phyloP scores from a whole-genome alignment of 495 filamentous ascomycete genomes.

The Apiosordaria backusii region DNA sequence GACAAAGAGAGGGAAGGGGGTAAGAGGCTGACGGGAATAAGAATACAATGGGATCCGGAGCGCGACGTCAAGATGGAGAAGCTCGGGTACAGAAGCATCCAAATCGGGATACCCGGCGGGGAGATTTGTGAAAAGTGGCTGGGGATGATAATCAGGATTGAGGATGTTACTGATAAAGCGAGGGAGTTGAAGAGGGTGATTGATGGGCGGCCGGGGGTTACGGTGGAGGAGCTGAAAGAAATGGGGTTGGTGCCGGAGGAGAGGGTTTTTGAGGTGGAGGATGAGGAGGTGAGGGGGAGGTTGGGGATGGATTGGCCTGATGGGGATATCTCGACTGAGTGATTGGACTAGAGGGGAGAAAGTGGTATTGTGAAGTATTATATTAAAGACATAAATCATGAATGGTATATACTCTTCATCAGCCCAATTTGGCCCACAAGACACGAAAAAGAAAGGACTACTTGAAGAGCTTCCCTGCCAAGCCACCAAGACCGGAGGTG shows the following conservation, averaged over 20 bases:
- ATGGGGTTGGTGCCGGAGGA: slow-evolving; percentile 45
- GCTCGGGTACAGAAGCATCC: slow-evolving; percentile 53
- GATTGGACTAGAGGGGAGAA: neutral
- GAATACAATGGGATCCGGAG: slow-evolving; percentile 65
- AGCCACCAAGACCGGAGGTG: slow-evolving; percentile 1
- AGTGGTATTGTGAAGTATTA: neutral
- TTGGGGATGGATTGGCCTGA: slow-evolving; percentile 5
- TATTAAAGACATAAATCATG: slow-evolving; percentile 4
- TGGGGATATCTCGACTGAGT: no score
- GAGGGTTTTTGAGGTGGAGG: slow-evolving; percentile 39
- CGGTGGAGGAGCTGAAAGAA: slow-evolving; percentile 37
- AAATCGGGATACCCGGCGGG: slow-evolving; percentile 54
- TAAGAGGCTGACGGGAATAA: slow-evolving; percentile 39
- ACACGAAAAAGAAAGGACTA: neutral
- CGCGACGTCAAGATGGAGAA: slow-evolving; percentile 39
- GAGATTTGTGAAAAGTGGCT: slow-evolving; percentile 41
- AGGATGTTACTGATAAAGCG: slow-evolving; percentile 57
- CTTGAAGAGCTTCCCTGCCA: slow-evolving; percentile 6
- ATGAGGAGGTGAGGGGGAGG: neutral
- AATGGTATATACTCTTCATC: neutral
- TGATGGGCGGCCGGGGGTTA: slow-evolving; percentile 35
- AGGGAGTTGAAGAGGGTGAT: slow-evolving; percentile 43
- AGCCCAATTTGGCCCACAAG: neutral
- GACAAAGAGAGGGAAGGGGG: neutral
- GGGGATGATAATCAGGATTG: slow-evolving; percentile 51